A percentile compares a stretch with the other conserved stretches of the same genome.
Conservation (phyloP, 805 yeast genomes). For the Hanseniaspora jakobsenii region DNA sequence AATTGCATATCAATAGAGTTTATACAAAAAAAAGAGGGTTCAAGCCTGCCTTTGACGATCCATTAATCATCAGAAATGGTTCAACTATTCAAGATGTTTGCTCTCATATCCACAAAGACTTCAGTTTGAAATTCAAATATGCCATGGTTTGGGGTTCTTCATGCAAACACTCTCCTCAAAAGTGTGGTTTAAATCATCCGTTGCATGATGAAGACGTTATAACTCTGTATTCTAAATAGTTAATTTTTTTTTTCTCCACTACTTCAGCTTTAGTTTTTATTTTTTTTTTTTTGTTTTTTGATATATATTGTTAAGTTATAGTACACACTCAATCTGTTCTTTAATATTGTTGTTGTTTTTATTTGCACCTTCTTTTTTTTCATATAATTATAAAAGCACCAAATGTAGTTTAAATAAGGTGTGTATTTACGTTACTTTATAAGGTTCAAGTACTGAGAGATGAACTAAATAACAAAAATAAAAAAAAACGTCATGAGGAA, state of each 20-base stretch:
- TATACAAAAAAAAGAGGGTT: conserved; percentile 83
- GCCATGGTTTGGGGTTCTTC: conserved; percentile 96
- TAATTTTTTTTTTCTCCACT: neutral
- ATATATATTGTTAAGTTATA: too few species aligned
- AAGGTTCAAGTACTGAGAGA: too few species aligned
- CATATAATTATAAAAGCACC: too few species aligned
- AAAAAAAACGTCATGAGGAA: too few species aligned
- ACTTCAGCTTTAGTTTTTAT: too few species aligned
- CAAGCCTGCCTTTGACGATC: conserved; percentile 71
- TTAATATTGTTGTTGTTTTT: too few species aligned
- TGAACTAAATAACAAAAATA: too few species aligned
- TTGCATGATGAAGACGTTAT: conserved; percentile 92
- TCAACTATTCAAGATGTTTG: conserved; percentile 79
- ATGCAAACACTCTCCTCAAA: conserved; percentile 91
- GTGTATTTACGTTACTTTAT: too few species aligned
- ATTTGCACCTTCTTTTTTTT: too few species aligned
- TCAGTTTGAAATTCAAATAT: conserved; percentile 82
- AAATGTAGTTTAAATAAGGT: too few species aligned
- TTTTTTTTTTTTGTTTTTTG: too few species aligned
- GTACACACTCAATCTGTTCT: too few species aligned
- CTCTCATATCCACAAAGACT: conserved; percentile 82
- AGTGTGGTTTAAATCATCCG: conserved; percentile 76
- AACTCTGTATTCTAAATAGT: conserved; percentile 69
- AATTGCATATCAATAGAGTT: conserved; percentile 63
- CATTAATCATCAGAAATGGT: conserved; percentile 74